Percentiles rank a stretch among this genome's conserved stretches.
These are phyloP conservation scores for Phellopilus nigrolimitatus DNA, from an alignment of 1,284 basidiomycete genomes.

Conservation along the genomic window DNA sequence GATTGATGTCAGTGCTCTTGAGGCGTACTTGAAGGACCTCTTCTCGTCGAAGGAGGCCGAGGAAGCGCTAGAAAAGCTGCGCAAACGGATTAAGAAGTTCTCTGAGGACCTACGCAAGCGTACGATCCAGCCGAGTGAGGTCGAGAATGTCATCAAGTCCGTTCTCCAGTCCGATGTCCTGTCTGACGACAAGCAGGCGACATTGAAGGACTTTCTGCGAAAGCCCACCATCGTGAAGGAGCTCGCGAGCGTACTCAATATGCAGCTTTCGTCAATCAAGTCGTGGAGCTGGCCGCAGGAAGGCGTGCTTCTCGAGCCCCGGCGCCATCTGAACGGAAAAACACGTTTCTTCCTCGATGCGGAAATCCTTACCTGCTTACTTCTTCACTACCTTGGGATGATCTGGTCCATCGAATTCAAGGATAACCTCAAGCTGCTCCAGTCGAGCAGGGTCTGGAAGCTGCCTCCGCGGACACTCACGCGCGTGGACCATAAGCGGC, in stretches of 20 bases:
- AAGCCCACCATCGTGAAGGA: constrained; percentile 36
- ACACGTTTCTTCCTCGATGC: constrained; percentile 43
- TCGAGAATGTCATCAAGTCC: constrained; percentile 31
- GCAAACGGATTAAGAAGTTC: constrained; percentile 28
- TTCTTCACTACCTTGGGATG: constrained; percentile 40
- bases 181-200: constrained; percentile 36
- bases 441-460: constrained; percentile 35
- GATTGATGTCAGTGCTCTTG: constrained; percentile 31
- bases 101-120: constrained; percentile 26
- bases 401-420: constrained; percentile 39
- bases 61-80: constrained; percentile 29
- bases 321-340: constrained; percentile 41
- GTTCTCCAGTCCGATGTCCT: constrained; percentile 34
- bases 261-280: constrained; percentile 37
- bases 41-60: constrained; percentile 32
- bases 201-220: constrained; percentile 36
- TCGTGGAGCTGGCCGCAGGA: constrained; percentile 39
- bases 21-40: constrained; percentile 32
- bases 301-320: constrained; percentile 39
- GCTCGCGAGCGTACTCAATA: constrained; percentile 39
- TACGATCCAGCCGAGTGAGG: constrained; percentile 27
- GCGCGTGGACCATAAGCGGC: constrained; percentile 4
- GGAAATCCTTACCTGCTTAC: constrained; percentile 39
- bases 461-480: constrained; percentile 2
- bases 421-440: constrained; percentile 27